Evolutionary conservation across 257 asterid genomes (phyloP).

Genomic region (Striga asiatica): DNA sequence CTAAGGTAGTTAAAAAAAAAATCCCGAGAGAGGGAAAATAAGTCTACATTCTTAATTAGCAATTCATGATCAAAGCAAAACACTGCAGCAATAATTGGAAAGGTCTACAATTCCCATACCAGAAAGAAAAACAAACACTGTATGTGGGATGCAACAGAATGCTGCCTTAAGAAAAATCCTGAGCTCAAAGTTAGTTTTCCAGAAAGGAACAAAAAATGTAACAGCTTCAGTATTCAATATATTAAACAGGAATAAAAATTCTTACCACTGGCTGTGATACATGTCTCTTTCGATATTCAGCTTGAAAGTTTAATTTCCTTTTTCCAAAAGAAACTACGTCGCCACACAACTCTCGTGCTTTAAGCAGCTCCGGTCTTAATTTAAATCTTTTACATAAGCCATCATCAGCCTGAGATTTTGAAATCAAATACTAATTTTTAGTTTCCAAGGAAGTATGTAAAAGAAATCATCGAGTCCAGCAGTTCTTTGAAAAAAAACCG

Average conservation of each 20-base stretch:
- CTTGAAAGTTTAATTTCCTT: slow-evolving; percentile 51
- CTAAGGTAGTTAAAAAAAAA: no score
- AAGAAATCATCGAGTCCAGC: not conserved
- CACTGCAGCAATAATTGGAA: not conserved
- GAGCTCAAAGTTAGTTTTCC: not conserved
- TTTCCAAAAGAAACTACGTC: slow-evolving; percentile 34
- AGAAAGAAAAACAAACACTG: no score
- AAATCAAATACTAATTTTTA: not conserved
- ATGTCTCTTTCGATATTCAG: slow-evolving; percentile 44
- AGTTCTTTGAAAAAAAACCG: not conserved
- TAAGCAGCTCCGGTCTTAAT: slow-evolving; percentile 45
- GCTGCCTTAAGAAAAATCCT: not conserved
- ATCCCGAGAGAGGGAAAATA: not conserved
- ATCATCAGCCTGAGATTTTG: slow-evolving; percentile 27
- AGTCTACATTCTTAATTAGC: not conserved
- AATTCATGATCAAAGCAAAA: not conserved
- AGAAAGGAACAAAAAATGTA: not conserved
- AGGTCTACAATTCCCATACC: no score
- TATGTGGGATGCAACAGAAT: no score
- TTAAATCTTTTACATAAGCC: slow-evolving; percentile 13
- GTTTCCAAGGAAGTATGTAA: not conserved
- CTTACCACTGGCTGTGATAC: slow-evolving; percentile 61
- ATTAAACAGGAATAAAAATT: not conserved
- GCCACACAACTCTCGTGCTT: slow-evolving; percentile 62
- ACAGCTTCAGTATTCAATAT: not conserved